Base-by-base conservation (phyloP, 352 stramenopile genomes). In the Globisporangium carolinianum region DNA sequence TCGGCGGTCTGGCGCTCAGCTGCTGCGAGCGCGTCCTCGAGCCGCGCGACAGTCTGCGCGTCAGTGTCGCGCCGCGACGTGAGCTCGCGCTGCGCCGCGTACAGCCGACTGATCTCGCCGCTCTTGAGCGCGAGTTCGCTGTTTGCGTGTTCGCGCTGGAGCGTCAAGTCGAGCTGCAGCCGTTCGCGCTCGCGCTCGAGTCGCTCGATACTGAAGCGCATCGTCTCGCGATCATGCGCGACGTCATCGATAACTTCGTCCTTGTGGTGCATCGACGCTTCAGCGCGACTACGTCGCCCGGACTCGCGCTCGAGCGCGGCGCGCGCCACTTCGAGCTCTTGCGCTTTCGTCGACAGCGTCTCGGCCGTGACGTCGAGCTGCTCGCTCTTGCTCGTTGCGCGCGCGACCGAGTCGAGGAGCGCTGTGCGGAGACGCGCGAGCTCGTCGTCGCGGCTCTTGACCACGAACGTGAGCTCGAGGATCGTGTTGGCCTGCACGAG, bases 81-180 rank as follows among this genome's bases (percentile, higher is more conserved):
- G 11, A 87, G 61, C 35, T 90, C 80, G 12, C 55, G 75, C 11
- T 85, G 73, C 8, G 55, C 51, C 2, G 70, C 67, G 32, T 87
- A 64, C 10, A 90, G 65, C 4, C 80, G 65, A 35, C 70, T 67
- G 43, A 88, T 87, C 51, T 90, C 80, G 18, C 75, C 80, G 49
- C 86, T 78, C 60, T 90, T 90, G 38, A 90, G 57, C 57, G 82
- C 80, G 58, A 88, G 86, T 49, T 90, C 80, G 15, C 72, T 66
- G 17, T 84, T 73, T 0, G 64, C 72, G 47, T 87, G 80, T 57
- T 88, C 77, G 12, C 85, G 57, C 63, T 90, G 77, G 15, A 90
- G 64, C 52, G 81, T 83, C 71, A 87, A 83, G 35, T 88, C 80
- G 73, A 88, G 84, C 46, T 86, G 77, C 58, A 88, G 71, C 12